A percentile compares a stretch with the other conserved stretches of the same genome.
phyloP scores from a whole-genome alignment of 2,329 filamentous ascomycete genomes.

The Furcasterigmium sp. region DNA sequence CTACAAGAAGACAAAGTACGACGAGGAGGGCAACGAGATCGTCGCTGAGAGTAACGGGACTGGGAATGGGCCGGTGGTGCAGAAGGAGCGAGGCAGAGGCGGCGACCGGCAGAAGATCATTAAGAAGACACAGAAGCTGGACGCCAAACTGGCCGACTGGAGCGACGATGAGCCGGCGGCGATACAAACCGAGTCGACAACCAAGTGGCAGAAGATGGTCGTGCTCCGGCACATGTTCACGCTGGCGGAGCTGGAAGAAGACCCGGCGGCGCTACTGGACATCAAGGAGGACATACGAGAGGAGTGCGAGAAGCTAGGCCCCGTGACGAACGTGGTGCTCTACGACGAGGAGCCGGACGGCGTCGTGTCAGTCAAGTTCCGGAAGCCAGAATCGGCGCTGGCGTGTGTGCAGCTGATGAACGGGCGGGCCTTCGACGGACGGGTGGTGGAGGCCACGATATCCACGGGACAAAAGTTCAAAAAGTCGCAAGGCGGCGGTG shows the following conservation, averaged over 20 bases:
- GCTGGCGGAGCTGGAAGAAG: slow-evolving; percentile 75
- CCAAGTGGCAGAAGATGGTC: slow-evolving; percentile 71
- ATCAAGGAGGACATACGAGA: slow-evolving; percentile 94
- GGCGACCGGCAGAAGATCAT: slow-evolving; percentile 85
- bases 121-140: slow-evolving; percentile 83
- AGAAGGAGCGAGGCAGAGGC: slow-evolving; percentile 30
- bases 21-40: slow-evolving; percentile 21
- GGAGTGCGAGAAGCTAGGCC: slow-evolving; percentile 79
- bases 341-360: slow-evolving; percentile 85
- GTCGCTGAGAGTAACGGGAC: slow-evolving; percentile 13
- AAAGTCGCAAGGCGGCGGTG: slow-evolving; percentile 56
- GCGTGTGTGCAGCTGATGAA: slow-evolving; percentile 73
- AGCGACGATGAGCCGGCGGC: slow-evolving; percentile 66
- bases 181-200: slow-evolving; percentile 30
- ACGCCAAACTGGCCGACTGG: slow-evolving; percentile 92
- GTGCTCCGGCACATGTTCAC: slow-evolving; percentile 94
- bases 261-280: slow-evolving; percentile 75
- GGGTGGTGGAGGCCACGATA: slow-evolving; percentile 65
- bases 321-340: slow-evolving; percentile 85
- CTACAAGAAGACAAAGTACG: slow-evolving; percentile 83
- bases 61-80: slow-evolving; percentile 9
- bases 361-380: slow-evolving; percentile 80
- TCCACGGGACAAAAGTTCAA: slow-evolving; percentile 70
- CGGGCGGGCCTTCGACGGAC: slow-evolving; percentile 72
- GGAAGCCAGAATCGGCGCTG: slow-evolving; percentile 62